phyloP scores from a whole-genome alignment of 768 basidiomycete genomes.

The Stropharia rugosoannulata region DNA sequence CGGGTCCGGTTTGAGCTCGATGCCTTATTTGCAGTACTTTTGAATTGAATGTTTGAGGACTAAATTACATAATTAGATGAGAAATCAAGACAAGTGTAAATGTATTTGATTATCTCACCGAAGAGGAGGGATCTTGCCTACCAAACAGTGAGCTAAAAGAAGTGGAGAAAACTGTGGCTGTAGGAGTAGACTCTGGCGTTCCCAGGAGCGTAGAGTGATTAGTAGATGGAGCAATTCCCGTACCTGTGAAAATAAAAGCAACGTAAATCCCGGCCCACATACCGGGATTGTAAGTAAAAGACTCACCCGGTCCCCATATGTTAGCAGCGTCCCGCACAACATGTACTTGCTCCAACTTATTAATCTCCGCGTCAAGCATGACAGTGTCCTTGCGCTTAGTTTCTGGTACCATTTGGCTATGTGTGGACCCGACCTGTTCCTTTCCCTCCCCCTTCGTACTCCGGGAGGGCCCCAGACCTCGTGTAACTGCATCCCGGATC shows the following conservation, averaged over 20 bases:
- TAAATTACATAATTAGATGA: constrained; percentile 4
- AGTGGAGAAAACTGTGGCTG: constrained; percentile 24
- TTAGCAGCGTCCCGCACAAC: background rate
- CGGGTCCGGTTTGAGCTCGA: constrained; percentile 18
- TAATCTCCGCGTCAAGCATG: constrained; percentile 22
- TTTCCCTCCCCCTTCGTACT: constrained; percentile 1
- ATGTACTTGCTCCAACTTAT: constrained; percentile 13
- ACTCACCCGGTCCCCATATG: constrained; percentile 30
- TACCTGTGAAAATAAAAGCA: background rate
- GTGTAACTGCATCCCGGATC: constrained; percentile 51
- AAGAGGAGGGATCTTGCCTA: background rate
- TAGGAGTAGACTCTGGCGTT: background rate
- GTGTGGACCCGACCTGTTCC: constrained; percentile 7
- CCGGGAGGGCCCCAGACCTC: constrained; percentile 18
- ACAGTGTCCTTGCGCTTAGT: constrained; percentile 11
- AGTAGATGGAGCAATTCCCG: constrained; percentile 9
- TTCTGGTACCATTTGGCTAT: background rate
- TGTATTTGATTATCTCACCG: background rate
- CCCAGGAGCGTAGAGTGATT: constrained; percentile 31
- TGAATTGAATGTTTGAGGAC: constrained; percentile 4
- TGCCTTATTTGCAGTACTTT: background rate
- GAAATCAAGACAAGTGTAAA: background rate
- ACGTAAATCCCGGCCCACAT: background rate
- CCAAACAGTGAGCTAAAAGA: constrained; percentile 49
- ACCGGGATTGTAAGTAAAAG: background rate